A percentile compares a stretch with the other conserved stretches of the same genome.
Evolutionary conservation across 139 green algal genomes (phyloP).

Genomic region (Chlorella vulgaris): DNA sequence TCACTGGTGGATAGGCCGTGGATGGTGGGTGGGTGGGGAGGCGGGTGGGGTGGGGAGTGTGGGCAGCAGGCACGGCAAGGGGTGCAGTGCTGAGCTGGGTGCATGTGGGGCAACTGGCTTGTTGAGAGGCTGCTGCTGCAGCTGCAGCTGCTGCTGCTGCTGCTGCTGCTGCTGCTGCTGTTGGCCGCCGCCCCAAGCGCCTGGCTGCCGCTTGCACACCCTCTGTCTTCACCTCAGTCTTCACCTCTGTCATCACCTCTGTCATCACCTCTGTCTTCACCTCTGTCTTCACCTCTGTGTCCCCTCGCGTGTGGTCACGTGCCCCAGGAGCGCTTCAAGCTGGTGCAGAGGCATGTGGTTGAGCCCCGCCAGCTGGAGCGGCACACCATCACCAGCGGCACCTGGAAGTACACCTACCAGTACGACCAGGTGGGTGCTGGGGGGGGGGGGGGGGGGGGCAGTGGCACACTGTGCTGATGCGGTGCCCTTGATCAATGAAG

Average conservation of each 20-base stretch:
- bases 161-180: neutral
- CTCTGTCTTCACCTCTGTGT: too few relatives aligned
- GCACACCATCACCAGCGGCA: constrained; percentile 40
- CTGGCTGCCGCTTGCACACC: too few relatives aligned
- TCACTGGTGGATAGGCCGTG: constrained; percentile 58
- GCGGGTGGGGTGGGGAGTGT: neutral
- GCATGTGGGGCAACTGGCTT: too few relatives aligned
- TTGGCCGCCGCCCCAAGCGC: too few relatives aligned
- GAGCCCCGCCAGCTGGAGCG: constrained; percentile 60
- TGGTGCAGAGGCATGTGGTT: constrained; percentile 60
- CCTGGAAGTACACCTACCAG: constrained; percentile 34
- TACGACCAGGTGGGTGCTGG: constrained; percentile 28
- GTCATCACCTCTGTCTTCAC: too few relatives aligned
- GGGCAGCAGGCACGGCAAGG: too few relatives aligned
- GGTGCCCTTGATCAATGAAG: neutral
- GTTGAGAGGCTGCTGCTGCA: too few relatives aligned
- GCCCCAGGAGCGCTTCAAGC: constrained; percentile 51
- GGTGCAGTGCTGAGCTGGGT: neutral
- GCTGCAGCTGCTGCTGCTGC: neutral
- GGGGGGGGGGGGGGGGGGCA: neutral
- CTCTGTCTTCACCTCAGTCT: too few relatives aligned
- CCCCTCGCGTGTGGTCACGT: too few relatives aligned
- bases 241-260: too few relatives aligned
- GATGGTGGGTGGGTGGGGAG: constrained; percentile 50
- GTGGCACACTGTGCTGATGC: neutral